These are phyloP conservation scores for Blakeslea trispora DNA, from an alignment of 371 early-diverging fungal genomes.

Conservation along the genomic window DNA sequence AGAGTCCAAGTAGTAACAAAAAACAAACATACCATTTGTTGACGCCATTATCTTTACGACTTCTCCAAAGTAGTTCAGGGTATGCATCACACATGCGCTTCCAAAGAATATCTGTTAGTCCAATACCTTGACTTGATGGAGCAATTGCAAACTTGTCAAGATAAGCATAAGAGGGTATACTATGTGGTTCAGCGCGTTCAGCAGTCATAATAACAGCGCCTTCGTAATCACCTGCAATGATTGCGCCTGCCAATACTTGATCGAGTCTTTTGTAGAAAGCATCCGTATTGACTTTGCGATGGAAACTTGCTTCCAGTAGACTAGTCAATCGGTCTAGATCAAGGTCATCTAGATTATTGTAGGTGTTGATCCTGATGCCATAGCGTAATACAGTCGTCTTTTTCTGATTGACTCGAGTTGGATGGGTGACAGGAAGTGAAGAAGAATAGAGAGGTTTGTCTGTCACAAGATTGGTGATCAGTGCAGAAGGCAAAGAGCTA, in stretches of 20 bases:
- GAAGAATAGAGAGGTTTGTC: conserved; percentile 57
- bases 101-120: conserved; percentile 94
- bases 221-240: conserved; percentile 89
- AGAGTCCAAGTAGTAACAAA: background rate
- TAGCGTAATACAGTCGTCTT: conserved; percentile 77
- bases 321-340: conserved; percentile 54
- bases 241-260: conserved; percentile 56
- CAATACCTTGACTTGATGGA: conserved; percentile 88
- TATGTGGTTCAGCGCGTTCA: conserved; percentile 9
- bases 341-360: conserved; percentile 50
- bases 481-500: conserved; percentile 41
- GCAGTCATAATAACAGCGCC: conserved; percentile 49
- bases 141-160: conserved; percentile 93
- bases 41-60: conserved; percentile 85
- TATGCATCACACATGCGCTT: conserved; percentile 70
- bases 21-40: conserved; percentile 77
- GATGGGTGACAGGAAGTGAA: conserved; percentile 40
- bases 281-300: conserved; percentile 57
- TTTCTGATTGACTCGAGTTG: conserved; percentile 32
- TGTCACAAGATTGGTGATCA: conserved; percentile 51
- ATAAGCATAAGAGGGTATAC: conserved; percentile 49
- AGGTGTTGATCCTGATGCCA: conserved; percentile 69
- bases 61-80: conserved; percentile 84
- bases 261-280: conserved; percentile 69
- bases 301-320: conserved; percentile 81